Conservation (phyloP, 306 rosid genomes). For the Quercus dentata region DNA sequence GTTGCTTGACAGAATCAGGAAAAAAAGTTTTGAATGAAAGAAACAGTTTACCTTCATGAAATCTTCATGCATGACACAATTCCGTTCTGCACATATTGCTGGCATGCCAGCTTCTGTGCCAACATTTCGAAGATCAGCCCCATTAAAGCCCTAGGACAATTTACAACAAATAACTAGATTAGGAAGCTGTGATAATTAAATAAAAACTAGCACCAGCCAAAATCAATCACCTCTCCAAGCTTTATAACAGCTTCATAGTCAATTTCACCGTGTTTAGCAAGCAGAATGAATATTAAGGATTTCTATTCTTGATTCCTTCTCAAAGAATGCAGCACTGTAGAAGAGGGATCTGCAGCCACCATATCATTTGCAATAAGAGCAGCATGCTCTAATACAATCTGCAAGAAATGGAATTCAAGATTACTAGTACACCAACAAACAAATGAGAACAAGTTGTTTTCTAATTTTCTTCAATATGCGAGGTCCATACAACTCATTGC, state of each 20-base stretch:
- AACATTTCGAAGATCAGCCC: slow-evolving; percentile 89
- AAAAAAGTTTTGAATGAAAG: not conserved
- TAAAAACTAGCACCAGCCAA: slow-evolving; percentile 6
- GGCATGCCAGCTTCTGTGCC: slow-evolving; percentile 98
- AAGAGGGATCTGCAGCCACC: too few species aligned
- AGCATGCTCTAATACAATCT: too few species aligned
- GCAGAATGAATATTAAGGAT: slow-evolving; percentile 97
- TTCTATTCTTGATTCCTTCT: slow-evolving; percentile 81
- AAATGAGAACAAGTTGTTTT: too few species aligned
- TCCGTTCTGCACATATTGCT: slow-evolving; percentile 93
- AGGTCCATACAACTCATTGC: too few species aligned
- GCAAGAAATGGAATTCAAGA: too few species aligned
- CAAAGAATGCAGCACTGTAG: too few species aligned
- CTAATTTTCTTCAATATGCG: too few species aligned
- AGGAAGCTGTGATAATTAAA: not conserved
- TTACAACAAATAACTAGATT: slow-evolving; percentile 11
- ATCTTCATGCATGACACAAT: slow-evolving; percentile 91
- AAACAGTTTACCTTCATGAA: slow-evolving; percentile 73
- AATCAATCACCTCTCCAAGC: slow-evolving; percentile 78
- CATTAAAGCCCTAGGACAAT: slow-evolving; percentile 72
- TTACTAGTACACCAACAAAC: too few species aligned
- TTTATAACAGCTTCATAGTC: slow-evolving; percentile 96
- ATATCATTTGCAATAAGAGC: too few species aligned
- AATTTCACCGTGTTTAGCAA: slow-evolving; percentile 94
- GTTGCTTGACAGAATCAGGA: not conserved